Base-by-base conservation (phyloP, 2,329 filamentous ascomycete species). In the Trichoderma brevicompactum region DNA sequence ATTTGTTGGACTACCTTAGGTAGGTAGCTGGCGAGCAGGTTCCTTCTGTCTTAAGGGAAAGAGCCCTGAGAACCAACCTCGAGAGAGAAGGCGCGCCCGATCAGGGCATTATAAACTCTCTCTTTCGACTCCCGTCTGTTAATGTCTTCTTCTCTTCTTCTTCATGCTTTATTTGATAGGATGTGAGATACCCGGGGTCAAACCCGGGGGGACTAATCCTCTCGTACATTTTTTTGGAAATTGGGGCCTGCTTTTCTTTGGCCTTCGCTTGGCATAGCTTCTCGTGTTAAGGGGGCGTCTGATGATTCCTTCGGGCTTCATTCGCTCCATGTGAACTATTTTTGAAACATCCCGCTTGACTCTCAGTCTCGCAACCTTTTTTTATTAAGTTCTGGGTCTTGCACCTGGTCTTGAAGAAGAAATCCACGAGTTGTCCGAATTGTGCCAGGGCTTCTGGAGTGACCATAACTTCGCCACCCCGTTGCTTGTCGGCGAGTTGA, bases 1-100 rank as follows among this genome's bases (percentile, higher is more conserved):
- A 55, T 8, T 43, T 9, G 19, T 28, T 54, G 36, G 52, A 54
- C 52, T 41, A 54, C 52, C 52, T 54, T 41, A 41, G 36, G 52
- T 54, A 54, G 52, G 52, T 54, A 54, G 12, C 48, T 34, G 23
- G 48, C 28, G 48, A 50, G 48, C 13, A 50, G 28, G 48, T 34
- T 50, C 48, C 48, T 50, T 50, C 23, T 23, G 12, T 48, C 44
- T 50, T 50, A 34, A 50, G 48, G 28, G 48, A 50, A 50, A 50
- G 48, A 50, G 48, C 48, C 48, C 13, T 32, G 7, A 50, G 48
- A 50, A 32, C 23, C 10, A 50, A 50, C 12, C 2, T 50, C 7
- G 7, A 50, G 48, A 50, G 48, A 50, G 48, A 46, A 17, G 43
- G n/a, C 43, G n/a, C 43, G 15, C 43, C 9, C 3, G 43, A 46